Base-by-base conservation (phyloP, 75 land plant species). In the Sequoia sempervirens region DNA sequence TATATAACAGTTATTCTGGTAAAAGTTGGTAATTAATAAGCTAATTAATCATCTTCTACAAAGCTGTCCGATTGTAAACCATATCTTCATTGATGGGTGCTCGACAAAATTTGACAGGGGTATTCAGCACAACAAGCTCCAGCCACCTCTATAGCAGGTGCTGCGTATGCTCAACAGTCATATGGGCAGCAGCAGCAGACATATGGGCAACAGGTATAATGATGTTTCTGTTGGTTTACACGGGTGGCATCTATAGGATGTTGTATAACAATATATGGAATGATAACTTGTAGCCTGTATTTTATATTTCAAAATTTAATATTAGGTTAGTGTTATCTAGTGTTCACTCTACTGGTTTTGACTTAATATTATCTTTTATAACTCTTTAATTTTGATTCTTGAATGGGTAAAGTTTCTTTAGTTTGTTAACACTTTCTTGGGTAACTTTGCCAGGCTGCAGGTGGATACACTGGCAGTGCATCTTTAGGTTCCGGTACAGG, bases 91-190 rank as follows among this genome's bases (percentile, higher is more conserved):
- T 6, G 28, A 41, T 5, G 8, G 36, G 41, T 13, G 0, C 78
- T 75, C 17, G 1, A 4, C 26, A 75, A 36, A 40, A 75, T 41
- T 41, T 78, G 47, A 23, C 50, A 78, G 80, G 46, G 47, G 28
- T 78, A 26, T 43, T 45, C 80, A 3, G 52, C 52, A 45, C 80
- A 78, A 45, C 47, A 23, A 78, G n/a, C 50, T 23, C 30, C 80
- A 9, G 43, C 79, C 20, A 76, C 96, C 1, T 92, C 95, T 50
- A 86, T 92, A 70, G 93, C 91, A 34, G 85, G 82, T 70, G 85
- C 87, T 82, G 83, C 91, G 10, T 95, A 90, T 83, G 93, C 92
- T 34, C 95, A 92, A 75, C 91, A 92, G 76, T 47, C 93, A 9
- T 94, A 91, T 81, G 82, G 66, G 10, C 69, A 80, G 10, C 93